Percentiles rank a stretch among this genome's conserved stretches.
These are phyloP conservation scores for Avena eriantha DNA, from an alignment of 176 grass and related monocot genomes.

Conservation along the genomic window DNA sequence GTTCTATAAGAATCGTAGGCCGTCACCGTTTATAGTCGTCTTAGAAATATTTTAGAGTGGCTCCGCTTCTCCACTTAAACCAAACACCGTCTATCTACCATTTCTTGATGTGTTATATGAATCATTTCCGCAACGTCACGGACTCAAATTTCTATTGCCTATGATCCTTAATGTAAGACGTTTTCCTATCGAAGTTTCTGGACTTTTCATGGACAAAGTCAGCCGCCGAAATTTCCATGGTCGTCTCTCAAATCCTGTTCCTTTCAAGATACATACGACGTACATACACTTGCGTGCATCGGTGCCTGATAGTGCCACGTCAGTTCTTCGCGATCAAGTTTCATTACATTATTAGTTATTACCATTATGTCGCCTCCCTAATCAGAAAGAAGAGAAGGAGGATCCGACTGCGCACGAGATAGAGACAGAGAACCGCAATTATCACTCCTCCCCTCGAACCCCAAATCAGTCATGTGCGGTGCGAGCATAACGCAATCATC, in stretches of 20 bases:
- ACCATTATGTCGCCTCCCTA: neutral
- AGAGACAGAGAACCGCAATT: slow-evolving; percentile 4
- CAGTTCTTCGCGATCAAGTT: neutral
- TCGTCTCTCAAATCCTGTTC: too few relatives aligned
- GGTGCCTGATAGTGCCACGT: neutral
- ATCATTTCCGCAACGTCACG: neutral
- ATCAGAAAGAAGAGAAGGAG: neutral
- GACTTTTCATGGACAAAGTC: neutral
- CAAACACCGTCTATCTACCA: too few relatives aligned
- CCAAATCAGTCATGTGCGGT: slow-evolving; percentile 34
- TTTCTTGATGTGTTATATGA: too few relatives aligned
- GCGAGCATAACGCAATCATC: slow-evolving; percentile 29
- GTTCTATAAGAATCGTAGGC: too few relatives aligned
- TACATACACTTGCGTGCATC: too few relatives aligned
- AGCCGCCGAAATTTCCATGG: too few relatives aligned
- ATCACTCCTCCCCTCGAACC: neutral
- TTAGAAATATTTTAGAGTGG: too few relatives aligned
- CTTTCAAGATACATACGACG: too few relatives aligned
- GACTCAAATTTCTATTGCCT: neutral
- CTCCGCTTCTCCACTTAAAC: too few relatives aligned
- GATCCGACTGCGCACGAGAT: neutral
- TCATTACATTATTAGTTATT: neutral
- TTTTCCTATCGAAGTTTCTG: neutral
- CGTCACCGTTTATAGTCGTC: too few relatives aligned
- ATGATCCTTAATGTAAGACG: too few relatives aligned